Base-by-base conservation (phyloP, 805 yeast genomes). In the Starmerella bombi region DNA sequence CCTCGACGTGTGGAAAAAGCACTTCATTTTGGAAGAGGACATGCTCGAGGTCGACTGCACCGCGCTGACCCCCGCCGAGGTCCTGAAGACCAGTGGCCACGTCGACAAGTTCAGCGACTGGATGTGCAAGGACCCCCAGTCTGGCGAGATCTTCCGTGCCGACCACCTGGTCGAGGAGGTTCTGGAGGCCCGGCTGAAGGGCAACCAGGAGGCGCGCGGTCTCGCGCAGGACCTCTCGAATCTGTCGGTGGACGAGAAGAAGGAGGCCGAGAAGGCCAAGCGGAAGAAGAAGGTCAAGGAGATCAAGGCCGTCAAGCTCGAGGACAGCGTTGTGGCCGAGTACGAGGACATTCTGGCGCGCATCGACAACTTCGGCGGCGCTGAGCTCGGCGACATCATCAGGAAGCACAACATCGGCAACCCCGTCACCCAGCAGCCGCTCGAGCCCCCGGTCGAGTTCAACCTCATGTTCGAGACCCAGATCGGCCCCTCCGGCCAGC, bases 391-490 rank as follows among this genome's bases (percentile, higher is more conserved):
- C 51, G 80, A 83, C 57, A 67, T 91, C 52, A 86, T 93, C 72
- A 68, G 58, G 49, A 78, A 84, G 63, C 72, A 81, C 63, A 69
- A 79, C 46, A 93, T 91, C 60, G 76, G 75, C 54, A 91, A 88
- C 71, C 99, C 99, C 32, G 86, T 74, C 37, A 85, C 93, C 46
- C 81, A 80, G 49, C 93, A 81, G 34, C 69, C 74, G 38, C 72
- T 91, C 55, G 93, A 84, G 62, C 79, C 79, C 34, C 99, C 99
- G 51, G 75, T 69, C 55, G 96, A 86, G 63, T 91, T 91, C 75
- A 91, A 91, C 69, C 75, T 91, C 62, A 91, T 91, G 99, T 91
- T 91, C 60, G 97, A 88, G 66, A 91, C 99, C 44, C 94, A 94
- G 43, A 93, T 91, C 61, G 99, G 99, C 41, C 98, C 99, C 46